phyloP scores from a whole-genome alignment of 2,329 filamentous ascomycete species.

The Fusarium burgessii region DNA sequence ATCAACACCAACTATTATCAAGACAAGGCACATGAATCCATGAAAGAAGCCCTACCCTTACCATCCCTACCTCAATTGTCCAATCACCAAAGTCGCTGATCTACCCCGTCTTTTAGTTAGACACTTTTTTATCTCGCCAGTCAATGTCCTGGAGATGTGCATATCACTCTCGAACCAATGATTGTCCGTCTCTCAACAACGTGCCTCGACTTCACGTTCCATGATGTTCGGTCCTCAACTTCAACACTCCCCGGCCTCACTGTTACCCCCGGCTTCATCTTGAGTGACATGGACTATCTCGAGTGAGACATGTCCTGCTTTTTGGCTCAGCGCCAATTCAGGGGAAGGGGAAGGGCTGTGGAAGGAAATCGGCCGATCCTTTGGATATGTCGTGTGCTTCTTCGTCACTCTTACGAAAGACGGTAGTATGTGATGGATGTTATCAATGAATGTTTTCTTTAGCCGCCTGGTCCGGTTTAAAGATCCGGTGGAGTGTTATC shows the following conservation, averaged over 20 bases:
- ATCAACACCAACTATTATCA: conserved; percentile 20
- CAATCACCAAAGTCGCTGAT: conserved; percentile 26
- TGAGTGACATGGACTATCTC: conserved; percentile 13
- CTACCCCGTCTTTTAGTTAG: conserved; percentile 46
- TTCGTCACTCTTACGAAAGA: neutral
- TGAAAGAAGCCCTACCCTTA: conserved; percentile 1
- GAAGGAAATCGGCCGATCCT: conserved; percentile 19
- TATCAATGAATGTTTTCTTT: conserved; percentile 8
- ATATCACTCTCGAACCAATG: conserved; percentile 39
- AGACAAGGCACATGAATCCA: conserved; percentile 5
- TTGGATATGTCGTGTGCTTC: conserved; percentile 37
- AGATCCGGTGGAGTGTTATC: conserved; percentile 16
- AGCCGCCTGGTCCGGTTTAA: conserved; percentile 8
- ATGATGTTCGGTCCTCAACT: conserved; percentile 31
- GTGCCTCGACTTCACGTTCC: conserved; percentile 40
- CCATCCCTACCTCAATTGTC: conserved; percentile 31
- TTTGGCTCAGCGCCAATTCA: conserved; percentile 29
- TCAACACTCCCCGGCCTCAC: conserved; percentile 14
- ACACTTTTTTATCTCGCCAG: conserved; percentile 34
- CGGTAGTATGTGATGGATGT: conserved; percentile 7
- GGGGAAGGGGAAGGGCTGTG: conserved; percentile 27
- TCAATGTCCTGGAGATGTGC: conserved; percentile 35
- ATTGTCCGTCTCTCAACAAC: conserved; percentile 38
- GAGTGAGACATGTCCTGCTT: conserved; percentile 25
- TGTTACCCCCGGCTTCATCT: conserved; percentile 6